These are phyloP conservation scores for Elsinoe australis DNA, from an alignment of 2,329 filamentous ascomycete species.

Conservation along the genomic window DNA sequence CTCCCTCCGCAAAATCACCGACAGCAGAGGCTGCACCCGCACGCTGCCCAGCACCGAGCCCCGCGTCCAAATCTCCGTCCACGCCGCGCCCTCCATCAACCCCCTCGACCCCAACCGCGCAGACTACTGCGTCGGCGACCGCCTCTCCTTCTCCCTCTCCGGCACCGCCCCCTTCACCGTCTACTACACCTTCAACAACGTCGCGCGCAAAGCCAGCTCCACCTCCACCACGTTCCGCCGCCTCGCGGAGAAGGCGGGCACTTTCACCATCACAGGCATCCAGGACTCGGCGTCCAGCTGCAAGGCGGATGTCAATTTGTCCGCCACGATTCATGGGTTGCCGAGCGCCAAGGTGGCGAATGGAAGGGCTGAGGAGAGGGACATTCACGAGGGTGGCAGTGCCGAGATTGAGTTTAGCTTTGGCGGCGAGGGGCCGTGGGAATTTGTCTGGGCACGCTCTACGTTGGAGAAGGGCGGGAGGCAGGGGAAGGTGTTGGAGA, in stretches of 20 bases:
- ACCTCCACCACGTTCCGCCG: slow-evolving; percentile 80
- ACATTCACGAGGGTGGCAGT: slow-evolving; percentile 94
- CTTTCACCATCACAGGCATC: slow-evolving; percentile 78
- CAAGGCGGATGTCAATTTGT: slow-evolving; percentile 67
- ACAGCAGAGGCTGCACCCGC: slow-evolving; percentile 77
- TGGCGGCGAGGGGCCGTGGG: slow-evolving; percentile 89
- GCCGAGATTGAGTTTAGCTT: slow-evolving; percentile 93
- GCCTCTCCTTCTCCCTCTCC: slow-evolving; percentile 83
- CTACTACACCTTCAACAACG: slow-evolving; percentile 79
- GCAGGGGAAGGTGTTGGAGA: slow-evolving; percentile 75
- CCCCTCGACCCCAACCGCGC: slow-evolving; percentile 66
- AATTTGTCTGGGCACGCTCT: slow-evolving; percentile 92
- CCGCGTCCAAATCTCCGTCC: slow-evolving; percentile 82
- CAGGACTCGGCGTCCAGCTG: slow-evolving; percentile 86
- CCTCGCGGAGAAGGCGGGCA: slow-evolving; percentile 82
- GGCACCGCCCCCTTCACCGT: slow-evolving; percentile 90
- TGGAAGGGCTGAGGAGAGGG: slow-evolving; percentile 70
- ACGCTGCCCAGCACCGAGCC: slow-evolving; percentile 59
- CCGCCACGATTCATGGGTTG: slow-evolving; percentile 81
- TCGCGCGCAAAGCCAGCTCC: slow-evolving; percentile 69
- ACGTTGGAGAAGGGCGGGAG: slow-evolving; percentile 75
- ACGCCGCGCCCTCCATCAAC: slow-evolving; percentile 85
- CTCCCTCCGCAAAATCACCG: slow-evolving; percentile 80
- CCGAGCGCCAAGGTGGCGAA: slow-evolving; percentile 85
- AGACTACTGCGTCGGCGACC: slow-evolving; percentile 93